Base-by-base conservation (phyloP, 306 rosid genomes). In the Trifolium pratense region DNA sequence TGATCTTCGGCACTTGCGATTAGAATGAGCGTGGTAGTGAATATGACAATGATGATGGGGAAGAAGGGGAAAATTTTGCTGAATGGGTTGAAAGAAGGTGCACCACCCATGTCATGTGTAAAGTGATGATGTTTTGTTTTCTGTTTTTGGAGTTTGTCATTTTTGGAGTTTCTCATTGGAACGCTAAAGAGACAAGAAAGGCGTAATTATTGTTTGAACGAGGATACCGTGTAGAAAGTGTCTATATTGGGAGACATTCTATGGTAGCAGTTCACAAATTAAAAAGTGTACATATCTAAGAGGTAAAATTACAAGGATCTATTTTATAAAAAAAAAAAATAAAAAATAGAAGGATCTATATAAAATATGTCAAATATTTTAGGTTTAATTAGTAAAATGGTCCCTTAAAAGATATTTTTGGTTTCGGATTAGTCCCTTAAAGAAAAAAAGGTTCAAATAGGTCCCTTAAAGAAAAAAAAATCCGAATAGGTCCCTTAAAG, bases 51-150 rank as follows among this genome's bases (percentile, higher is more conserved):
- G 78, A 71, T 3, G 32, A 70, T 7, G 55, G 14, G 20, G 76
- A 10, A 61, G 52, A 78, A 43, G 3, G 78, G 29, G 26, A 43
- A 21, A 48, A 17, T 31, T 60, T 57, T 0, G 34, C 14, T 76
- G 62, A 57, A 76, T 56, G 75, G 69, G 7, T 16, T 25, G 26
- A 37, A 7, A 10, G 76, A 77, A 77, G 71, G 5, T 70, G 71
- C 71, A 70, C 59, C 76, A 66, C 39, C 71, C 75, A 76, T 76
- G 75, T 74, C 62, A 56, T 45, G 62, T 58, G 63, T 62, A 0
- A 74, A 74, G 70, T 58, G 70, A 77, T 32, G 70, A 77, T 32
- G 70, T 31, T 15, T 60, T 58, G 21, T 45, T 53, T 15, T 48
- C n/a, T 64, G 25, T 9, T 36, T 36, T 75, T 66, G 51, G 66